A percentile compares a stretch with the other conserved stretches of the same genome.
Conservation (phyloP, 1,284 basidiomycete genomes). For the Pseudozyma tsukubaensis region DNA sequence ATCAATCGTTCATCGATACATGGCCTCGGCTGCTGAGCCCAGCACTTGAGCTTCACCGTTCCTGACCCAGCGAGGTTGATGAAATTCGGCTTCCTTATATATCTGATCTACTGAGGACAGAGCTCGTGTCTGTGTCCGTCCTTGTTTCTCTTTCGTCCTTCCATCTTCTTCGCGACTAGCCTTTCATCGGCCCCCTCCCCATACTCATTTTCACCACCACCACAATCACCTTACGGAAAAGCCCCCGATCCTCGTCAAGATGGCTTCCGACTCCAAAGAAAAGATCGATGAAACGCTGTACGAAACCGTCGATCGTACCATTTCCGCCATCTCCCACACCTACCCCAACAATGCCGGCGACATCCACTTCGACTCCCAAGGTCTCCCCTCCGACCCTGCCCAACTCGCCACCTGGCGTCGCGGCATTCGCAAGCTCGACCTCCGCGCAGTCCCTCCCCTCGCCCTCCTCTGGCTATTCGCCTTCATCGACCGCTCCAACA, state of each 20-base stretch:
- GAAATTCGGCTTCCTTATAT: no score
- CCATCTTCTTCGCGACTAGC: not conserved
- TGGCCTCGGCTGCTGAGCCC: no score
- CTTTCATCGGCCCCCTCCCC: no score
- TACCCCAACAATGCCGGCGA: conserved; percentile 4
- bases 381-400: conserved; percentile 21
- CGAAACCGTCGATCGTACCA: conserved; percentile 12
- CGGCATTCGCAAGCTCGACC: conserved; percentile 53
- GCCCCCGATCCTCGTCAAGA: not conserved
- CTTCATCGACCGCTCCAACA: conserved; percentile 57
- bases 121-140: no score
- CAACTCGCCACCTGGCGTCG: conserved; percentile 23
- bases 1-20: no score
- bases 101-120: no score
- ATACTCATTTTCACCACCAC: no score
- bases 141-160: not conserved
- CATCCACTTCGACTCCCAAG: conserved; percentile 12
- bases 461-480: conserved; percentile 42
- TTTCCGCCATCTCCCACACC: conserved; percentile 3
- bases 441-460: conserved; percentile 49
- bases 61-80: no score
- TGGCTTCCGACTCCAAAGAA: conserved; percentile 23
- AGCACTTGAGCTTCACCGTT: no score
- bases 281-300: conserved; percentile 14
- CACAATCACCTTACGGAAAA: not conserved